Evolutionary conservation across 768 basidiomycete genomes (phyloP).

Genomic region (Mycena rosella): DNA sequence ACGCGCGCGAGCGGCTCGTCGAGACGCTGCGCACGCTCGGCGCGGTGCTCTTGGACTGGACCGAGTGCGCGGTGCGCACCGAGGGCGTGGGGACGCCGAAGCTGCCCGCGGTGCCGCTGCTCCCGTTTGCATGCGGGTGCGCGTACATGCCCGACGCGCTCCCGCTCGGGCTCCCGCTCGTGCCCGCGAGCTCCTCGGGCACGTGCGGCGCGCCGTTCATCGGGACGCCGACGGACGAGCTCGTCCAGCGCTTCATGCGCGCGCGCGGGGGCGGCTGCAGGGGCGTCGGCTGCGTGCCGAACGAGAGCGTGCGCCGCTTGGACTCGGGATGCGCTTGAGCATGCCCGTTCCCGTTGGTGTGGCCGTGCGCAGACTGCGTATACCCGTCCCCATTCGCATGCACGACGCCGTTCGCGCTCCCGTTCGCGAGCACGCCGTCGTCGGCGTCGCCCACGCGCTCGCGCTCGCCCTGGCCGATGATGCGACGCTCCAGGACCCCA

Average conservation of each 20-base stretch:
- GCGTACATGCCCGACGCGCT: no score
- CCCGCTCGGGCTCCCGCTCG: no score
- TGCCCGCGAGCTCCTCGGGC: neutral
- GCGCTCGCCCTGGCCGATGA: conserved; percentile 9
- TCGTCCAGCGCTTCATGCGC: conserved; percentile 56
- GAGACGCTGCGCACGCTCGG: conserved; percentile 26
- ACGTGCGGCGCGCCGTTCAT: neutral
- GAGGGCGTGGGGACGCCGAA: conserved; percentile 31
- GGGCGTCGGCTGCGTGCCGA: conserved; percentile 39
- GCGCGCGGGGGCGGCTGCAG: conserved; percentile 62
- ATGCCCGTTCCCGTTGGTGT: conserved; percentile 8
- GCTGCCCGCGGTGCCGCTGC: conserved; percentile 32
- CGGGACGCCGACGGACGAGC: neutral
- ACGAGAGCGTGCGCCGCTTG: conserved; percentile 22
- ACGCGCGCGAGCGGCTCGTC: conserved; percentile 24
- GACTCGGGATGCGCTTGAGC: neutral
- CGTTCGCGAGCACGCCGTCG: neutral
- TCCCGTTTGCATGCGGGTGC: conserved; percentile 39
- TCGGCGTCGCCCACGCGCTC: neutral
- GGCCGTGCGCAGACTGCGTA: neutral
- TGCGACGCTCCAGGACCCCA: conserved; percentile 14
- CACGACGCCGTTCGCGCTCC: neutral
- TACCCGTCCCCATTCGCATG: neutral
- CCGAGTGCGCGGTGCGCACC: neutral
- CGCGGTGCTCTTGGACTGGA: neutral